These are phyloP conservation scores for Cladophialophora psammophila DNA, from an alignment of 2,329 filamentous ascomycete species.

Conservation along the genomic window DNA sequence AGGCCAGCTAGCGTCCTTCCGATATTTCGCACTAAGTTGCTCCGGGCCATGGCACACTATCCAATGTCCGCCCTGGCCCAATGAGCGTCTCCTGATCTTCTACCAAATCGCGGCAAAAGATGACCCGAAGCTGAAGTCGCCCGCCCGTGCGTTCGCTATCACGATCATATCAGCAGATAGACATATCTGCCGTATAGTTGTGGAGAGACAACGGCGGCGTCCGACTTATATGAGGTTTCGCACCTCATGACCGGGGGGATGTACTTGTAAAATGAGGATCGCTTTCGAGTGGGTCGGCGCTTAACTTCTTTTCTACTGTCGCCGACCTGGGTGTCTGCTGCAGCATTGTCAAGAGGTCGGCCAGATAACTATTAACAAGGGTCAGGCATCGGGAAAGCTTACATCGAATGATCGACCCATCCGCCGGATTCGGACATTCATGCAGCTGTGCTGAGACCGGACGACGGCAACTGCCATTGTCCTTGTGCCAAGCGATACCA, in stretches of 20 bases:
- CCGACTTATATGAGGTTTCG: not conserved
- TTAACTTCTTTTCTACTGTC: not conserved
- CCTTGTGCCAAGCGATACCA: not conserved
- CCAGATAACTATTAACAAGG: not conserved
- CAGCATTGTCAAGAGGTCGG: not conserved
- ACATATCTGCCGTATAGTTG: not conserved
- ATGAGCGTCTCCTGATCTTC: slow-evolving; percentile 3
- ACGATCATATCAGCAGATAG: not conserved
- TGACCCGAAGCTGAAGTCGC: not conserved
- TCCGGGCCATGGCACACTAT: not conserved
- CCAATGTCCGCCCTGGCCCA: not conserved
- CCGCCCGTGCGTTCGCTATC: not conserved
- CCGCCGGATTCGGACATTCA: not conserved
- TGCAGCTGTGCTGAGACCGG: not conserved
- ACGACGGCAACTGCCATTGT: not conserved
- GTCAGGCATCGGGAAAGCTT: not conserved
- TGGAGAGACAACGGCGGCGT: not conserved
- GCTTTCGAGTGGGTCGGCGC: not conserved
- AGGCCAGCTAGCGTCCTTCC: slow-evolving; percentile 9
- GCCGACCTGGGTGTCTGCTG: not conserved
- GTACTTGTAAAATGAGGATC: not conserved
- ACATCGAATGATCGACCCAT: slow-evolving; percentile 1
- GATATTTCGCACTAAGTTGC: slow-evolving; percentile 8
- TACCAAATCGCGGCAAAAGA: not conserved
- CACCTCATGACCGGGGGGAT: not conserved